Conservation (phyloP, 805 yeast species). For the Komagataella pastoris region DNA sequence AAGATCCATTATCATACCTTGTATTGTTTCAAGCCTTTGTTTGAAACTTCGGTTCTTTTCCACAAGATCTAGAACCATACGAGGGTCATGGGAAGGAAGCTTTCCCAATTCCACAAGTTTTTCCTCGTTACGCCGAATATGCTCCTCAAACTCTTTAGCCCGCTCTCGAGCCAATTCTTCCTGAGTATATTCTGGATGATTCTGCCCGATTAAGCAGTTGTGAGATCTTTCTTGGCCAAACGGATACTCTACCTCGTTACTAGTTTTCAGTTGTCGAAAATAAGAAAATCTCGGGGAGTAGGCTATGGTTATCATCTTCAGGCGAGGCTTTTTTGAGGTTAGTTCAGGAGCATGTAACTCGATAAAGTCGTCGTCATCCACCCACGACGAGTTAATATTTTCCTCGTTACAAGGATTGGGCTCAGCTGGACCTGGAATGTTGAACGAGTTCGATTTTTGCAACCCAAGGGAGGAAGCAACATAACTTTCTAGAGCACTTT, state of each 20-base stretch:
- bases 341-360: constrained; percentile 47
- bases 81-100: not conserved
- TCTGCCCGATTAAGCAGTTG: constrained; percentile 42
- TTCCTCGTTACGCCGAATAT: constrained; percentile 17
- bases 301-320: constrained; percentile 34
- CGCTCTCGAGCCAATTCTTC: constrained; percentile 26
- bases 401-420: constrained; percentile 7
- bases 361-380: constrained; percentile 60
- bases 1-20: constrained; percentile 10
- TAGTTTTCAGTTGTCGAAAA: constrained; percentile 38
- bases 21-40: constrained; percentile 4
- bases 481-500: not conserved
- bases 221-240: constrained; percentile 58
- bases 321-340: constrained; percentile 25
- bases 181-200: constrained; percentile 45
- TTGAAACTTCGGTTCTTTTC: not conserved
- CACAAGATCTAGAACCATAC: constrained; percentile 9
- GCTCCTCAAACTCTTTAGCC: constrained; percentile 22
- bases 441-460: not conserved
- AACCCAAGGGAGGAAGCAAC: not conserved
- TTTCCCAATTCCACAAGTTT: not conserved
- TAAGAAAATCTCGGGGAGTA: constrained; percentile 55
- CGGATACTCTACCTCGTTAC: constrained; percentile 32
- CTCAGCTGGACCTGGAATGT: not conserved
- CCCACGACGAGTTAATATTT: constrained; percentile 30